These are phyloP conservation scores for Prosopis cineraria DNA, from an alignment of 306 rosid species.

Conservation along the genomic window DNA sequence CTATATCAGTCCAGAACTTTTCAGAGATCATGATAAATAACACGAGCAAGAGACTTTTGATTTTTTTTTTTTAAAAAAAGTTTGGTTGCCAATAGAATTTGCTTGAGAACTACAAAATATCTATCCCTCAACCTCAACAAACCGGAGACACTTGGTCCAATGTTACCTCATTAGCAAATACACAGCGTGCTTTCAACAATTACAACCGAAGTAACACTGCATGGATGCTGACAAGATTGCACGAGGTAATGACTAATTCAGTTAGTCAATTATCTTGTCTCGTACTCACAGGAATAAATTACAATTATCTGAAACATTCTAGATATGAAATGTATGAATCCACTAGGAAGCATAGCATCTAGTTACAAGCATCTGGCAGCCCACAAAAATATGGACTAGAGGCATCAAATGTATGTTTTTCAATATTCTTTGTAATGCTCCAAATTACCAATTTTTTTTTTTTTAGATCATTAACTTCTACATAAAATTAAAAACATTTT, in stretches of 20 bases:
- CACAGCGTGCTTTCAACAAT: slow-evolving; percentile 21
- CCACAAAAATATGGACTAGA: slow-evolving; percentile 40
- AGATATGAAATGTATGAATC: slow-evolving; percentile 32
- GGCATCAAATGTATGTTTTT: no score
- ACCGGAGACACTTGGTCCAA: slow-evolving; percentile 23
- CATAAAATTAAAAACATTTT: no score
- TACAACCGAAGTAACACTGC: slow-evolving; percentile 29
- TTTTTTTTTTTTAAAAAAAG: no score
- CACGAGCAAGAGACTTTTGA: background rate
- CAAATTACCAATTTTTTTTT: no score
- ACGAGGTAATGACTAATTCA: slow-evolving; percentile 40
- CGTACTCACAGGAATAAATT: slow-evolving; percentile 39
- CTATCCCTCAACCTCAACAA: slow-evolving; percentile 22
- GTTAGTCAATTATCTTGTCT: slow-evolving; percentile 20
- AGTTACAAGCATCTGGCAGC: slow-evolving; percentile 32
- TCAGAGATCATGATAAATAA: background rate
- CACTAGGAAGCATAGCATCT: slow-evolving; percentile 30
- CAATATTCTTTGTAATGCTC: no score
- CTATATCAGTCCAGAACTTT: background rate
- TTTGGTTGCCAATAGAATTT: background rate
- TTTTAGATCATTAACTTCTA: no score
- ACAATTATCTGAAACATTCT: slow-evolving; percentile 41
- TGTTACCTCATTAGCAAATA: slow-evolving; percentile 26
- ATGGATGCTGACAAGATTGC: slow-evolving; percentile 37
- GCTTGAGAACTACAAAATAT: slow-evolving; percentile 22